Evolutionary conservation across 1,139 yeast genomes (phyloP).

Genomic region (Kurtzmaniella quercitrusa): DNA sequence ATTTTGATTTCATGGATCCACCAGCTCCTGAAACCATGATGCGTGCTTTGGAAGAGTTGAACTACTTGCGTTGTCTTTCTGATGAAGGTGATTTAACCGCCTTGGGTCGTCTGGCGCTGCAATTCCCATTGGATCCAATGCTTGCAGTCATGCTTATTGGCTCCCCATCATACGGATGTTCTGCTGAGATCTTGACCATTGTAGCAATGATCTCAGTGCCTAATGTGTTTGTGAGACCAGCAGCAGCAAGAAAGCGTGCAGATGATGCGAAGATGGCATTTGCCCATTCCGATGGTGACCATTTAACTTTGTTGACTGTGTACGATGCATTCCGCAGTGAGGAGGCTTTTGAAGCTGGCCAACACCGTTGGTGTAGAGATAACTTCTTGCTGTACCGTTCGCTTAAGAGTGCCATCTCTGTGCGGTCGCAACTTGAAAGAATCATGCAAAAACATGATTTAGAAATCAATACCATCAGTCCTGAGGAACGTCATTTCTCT

Average conservation of each 20-base stretch:
- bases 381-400: slow-evolving; percentile 84
- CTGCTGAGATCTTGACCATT: slow-evolving; percentile 82
- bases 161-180: slow-evolving; percentile 79
- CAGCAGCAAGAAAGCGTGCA: slow-evolving; percentile 81
- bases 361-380: slow-evolving; percentile 86
- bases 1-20: slow-evolving; percentile 98
- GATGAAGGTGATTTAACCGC: slow-evolving; percentile 91
- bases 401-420: slow-evolving; percentile 76
- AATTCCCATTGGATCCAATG: slow-evolving; percentile 95
- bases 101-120: slow-evolving; percentile 83
- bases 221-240: slow-evolving; percentile 90
- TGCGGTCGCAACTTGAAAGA: slow-evolving; percentile 76
- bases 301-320: slow-evolving; percentile 83
- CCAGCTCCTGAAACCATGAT: slow-evolving; percentile 99
- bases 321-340: slow-evolving; percentile 78
- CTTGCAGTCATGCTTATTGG: slow-evolving; percentile 90
- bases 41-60: slow-evolving; percentile 95
- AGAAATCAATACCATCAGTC: slow-evolving; percentile 67
- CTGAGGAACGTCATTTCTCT: slow-evolving; percentile 62
- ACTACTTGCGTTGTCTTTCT: slow-evolving; percentile 82
- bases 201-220: slow-evolving; percentile 93
- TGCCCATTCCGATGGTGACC: slow-evolving; percentile 96
- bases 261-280: slow-evolving; percentile 86
- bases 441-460: slow-evolving; percentile 81
- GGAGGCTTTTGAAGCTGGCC: slow-evolving; percentile 58